Evolutionary conservation across 768 basidiomycete species (phyloP).

Genomic region (Boletus edulis): DNA sequence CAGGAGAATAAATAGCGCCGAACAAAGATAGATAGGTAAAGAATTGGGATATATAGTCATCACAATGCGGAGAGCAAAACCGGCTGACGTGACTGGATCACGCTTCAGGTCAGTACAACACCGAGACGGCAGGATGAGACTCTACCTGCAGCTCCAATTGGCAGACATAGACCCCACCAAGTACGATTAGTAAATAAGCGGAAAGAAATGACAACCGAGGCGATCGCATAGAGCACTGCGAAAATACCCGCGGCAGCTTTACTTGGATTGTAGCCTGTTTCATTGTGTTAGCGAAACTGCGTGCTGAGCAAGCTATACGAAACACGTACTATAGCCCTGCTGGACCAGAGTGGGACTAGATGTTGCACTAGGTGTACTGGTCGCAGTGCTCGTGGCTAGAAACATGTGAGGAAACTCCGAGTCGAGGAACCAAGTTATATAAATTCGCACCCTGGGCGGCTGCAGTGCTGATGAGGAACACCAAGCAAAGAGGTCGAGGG

Average conservation of each 20-base stretch:
- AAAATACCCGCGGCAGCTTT: conserved; percentile 22
- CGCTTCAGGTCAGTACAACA: neutral
- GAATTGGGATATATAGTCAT: conserved; percentile 22
- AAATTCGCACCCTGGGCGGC: conserved; percentile 6
- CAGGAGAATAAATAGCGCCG: conserved; percentile 22
- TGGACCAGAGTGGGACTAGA: conserved; percentile 9
- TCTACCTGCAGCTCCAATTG: conserved; percentile 28
- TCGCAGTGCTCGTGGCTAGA: conserved; percentile 3
- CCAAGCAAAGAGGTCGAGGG: neutral
- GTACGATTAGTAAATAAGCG: conserved; percentile 20
- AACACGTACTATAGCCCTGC: neutral
- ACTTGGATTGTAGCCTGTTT: conserved; percentile 25
- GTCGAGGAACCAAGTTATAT: neutral
- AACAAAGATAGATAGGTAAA: conserved; percentile 13
- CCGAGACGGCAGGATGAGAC: neutral
- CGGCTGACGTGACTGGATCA: conserved; percentile 19
- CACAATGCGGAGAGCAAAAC: conserved; percentile 20
- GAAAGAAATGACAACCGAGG: conserved; percentile 10
- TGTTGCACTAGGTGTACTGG: conserved; percentile 1
- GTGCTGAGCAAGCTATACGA: neutral
- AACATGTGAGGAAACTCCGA: neutral
- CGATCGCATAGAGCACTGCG: conserved; percentile 19
- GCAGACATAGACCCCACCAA: conserved; percentile 34
- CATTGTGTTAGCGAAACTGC: neutral
- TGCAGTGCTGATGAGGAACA: neutral